phyloP scores from a whole-genome alignment of 768 basidiomycete species.

The Phanerodontia chrysosporium region DNA sequence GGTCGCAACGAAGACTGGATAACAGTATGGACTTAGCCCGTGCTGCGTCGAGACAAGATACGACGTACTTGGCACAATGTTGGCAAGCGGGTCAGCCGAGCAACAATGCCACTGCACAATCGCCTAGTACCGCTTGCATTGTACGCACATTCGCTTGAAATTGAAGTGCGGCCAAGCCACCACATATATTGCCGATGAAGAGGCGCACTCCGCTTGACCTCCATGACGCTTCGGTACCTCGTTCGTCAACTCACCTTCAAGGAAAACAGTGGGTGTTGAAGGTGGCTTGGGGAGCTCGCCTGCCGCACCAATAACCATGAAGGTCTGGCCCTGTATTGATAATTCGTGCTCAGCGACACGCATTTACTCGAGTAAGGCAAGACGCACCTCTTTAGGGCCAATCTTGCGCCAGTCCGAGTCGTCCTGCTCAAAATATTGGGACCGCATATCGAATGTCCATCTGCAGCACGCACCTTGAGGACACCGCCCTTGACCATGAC shows the following conservation, averaged over 20 bases:
- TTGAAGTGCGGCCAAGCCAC: no score
- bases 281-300: conserved; percentile 91
- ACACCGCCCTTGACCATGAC: conserved; percentile 93
- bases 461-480: conserved; percentile 64
- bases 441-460: background rate
- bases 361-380: background rate
- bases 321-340: conserved; percentile 71
- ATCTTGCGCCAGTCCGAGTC: conserved; percentile 85
- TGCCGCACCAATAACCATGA: conserved; percentile 92
- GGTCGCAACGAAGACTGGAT: no score
- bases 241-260: conserved; percentile 60
- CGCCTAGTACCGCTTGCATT: no score
- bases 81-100: no score
- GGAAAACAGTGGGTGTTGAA: conserved; percentile 68
- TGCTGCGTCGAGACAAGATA: no score
- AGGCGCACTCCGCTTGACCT: background rate
- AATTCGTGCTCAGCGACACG: background rate
- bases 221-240: background rate
- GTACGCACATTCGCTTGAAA: no score
- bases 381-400: conserved; percentile 68
- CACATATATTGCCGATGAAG: no score
- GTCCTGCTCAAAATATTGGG: conserved; percentile 45
- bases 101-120: no score
- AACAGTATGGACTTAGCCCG: no score
- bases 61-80: no score